These are phyloP conservation scores for Stenogyne calaminthoides DNA, from an alignment of 305 asterid genomes.

Conservation along the genomic window DNA sequence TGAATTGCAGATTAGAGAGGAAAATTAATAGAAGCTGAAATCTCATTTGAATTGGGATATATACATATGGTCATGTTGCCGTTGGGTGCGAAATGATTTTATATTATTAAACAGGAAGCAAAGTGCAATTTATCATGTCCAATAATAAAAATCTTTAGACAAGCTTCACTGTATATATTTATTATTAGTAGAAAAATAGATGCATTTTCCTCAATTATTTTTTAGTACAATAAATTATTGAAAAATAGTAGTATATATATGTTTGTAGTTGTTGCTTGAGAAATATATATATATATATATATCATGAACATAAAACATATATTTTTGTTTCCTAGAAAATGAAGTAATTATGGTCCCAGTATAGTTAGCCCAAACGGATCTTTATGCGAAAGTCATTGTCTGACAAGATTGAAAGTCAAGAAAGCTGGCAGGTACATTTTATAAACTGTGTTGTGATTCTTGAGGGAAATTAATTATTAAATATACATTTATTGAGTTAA, in stretches of 20 bases:
- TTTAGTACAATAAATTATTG: background rate
- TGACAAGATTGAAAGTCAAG: slow-evolving; percentile 35
- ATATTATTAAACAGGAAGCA: background rate
- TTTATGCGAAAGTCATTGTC: slow-evolving; percentile 27
- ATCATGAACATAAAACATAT: too few relatives aligned
- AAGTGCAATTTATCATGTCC: background rate
- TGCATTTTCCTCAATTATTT: background rate
- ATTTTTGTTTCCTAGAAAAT: slow-evolving; percentile 5
- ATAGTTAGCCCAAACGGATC: slow-evolving; percentile 29
- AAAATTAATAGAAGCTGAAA: background rate
- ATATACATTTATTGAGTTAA: too few relatives aligned
- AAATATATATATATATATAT: too few relatives aligned
- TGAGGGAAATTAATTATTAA: too few relatives aligned
- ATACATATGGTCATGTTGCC: too few relatives aligned
- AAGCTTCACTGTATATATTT: too few relatives aligned
- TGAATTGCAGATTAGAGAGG: background rate
- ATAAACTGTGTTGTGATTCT: background rate
- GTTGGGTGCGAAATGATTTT: too few relatives aligned
- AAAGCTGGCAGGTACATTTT: slow-evolving; percentile 19
- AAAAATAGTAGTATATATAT: background rate
- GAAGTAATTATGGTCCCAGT: slow-evolving; percentile 26
- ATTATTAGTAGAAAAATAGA: background rate
- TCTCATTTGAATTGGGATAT: background rate
- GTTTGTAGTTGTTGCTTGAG: background rate
- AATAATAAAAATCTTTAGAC: too few relatives aligned